phyloP scores from a whole-genome alignment of 176 grass and related monocot species.

The Calamus simplicifolius region DNA sequence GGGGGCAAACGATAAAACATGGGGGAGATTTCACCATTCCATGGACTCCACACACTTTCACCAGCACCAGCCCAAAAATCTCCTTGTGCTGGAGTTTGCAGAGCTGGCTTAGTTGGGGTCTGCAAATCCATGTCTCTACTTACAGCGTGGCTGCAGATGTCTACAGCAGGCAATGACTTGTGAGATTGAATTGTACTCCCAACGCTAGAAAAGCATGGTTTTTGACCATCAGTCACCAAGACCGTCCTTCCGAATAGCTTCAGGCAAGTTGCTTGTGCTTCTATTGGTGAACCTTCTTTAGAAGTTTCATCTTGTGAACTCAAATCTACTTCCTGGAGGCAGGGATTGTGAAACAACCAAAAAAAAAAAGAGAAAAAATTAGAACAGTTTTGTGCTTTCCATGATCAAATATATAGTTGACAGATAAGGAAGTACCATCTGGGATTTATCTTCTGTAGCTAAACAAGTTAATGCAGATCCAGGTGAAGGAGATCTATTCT shows the following conservation, averaged over 20 bases:
- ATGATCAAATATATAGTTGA: background rate
- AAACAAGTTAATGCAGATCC: conserved; percentile 3
- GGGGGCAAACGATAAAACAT: conserved; percentile 15
- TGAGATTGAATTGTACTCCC: background rate
- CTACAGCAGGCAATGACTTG: background rate
- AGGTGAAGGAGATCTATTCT: background rate
- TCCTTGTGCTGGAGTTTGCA: background rate
- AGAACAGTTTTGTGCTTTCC: background rate
- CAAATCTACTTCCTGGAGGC: conserved; percentile 28
- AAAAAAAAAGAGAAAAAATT: background rate
- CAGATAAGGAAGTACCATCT: conserved; percentile 27
- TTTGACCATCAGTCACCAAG: conserved; percentile 39
- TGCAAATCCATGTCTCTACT: background rate
- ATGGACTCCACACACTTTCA: background rate
- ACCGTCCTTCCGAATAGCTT: conserved; percentile 88
- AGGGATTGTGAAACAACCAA: background rate
- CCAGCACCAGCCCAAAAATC: background rate
- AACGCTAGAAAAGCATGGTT: conserved; percentile 15
- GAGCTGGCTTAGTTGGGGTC: background rate
- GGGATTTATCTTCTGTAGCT: conserved; percentile 14
- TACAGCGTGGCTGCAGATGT: background rate
- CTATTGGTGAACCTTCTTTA: conserved; percentile 33
- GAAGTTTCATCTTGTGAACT: conserved; percentile 25
- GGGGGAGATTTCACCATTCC: conserved; percentile 21
- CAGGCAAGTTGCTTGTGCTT: conserved; percentile 48